These are phyloP conservation scores for Chlorella sp. DNA, from an alignment of 139 green algal species.

Conservation along the genomic window DNA sequence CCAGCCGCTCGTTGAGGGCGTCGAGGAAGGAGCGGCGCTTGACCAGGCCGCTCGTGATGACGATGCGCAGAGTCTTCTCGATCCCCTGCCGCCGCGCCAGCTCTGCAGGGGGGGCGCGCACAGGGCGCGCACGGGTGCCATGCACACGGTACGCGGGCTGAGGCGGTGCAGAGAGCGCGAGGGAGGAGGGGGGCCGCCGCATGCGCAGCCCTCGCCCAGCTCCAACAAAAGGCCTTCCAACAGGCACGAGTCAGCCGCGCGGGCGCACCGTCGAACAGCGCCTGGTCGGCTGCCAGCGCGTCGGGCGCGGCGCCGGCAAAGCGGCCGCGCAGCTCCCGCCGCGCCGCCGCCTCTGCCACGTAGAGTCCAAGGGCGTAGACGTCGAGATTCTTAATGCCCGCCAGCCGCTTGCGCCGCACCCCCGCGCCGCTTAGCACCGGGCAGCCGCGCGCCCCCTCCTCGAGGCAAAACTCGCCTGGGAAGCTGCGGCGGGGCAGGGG, in stretches of 20 bases:
- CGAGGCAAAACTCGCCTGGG: too few species aligned
- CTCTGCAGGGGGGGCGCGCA: constrained; percentile 26
- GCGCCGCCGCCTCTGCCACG: constrained; percentile 56
- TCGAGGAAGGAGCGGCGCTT: constrained; percentile 60
- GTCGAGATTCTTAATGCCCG: constrained; percentile 46
- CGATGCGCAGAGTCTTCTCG: constrained; percentile 67
- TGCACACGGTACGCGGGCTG: neutral
- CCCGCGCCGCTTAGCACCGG: too few species aligned
- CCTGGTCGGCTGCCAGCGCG: constrained; percentile 36
- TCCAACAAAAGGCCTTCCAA: neutral
- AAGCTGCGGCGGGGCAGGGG: too few species aligned
- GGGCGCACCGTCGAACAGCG: constrained; percentile 46
- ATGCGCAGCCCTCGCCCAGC: neutral
- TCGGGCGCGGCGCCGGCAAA: constrained; percentile 22
- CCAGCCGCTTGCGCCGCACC: constrained; percentile 31
- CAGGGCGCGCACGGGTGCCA: neutral
- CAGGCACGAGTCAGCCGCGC: neutral
- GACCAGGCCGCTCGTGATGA: constrained; percentile 62
- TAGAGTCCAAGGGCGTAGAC: constrained; percentile 69
- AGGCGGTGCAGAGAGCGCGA: neutral
- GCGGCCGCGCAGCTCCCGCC: constrained; percentile 38
- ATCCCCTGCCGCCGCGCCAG: constrained; percentile 37
- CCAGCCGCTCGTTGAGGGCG: constrained; percentile 45
- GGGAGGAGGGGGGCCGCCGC: neutral
- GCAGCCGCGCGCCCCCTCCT: too few species aligned